Evolutionary conservation across 176 grass and related monocot genomes (phyloP).

Genomic region (Canna indica): DNA sequence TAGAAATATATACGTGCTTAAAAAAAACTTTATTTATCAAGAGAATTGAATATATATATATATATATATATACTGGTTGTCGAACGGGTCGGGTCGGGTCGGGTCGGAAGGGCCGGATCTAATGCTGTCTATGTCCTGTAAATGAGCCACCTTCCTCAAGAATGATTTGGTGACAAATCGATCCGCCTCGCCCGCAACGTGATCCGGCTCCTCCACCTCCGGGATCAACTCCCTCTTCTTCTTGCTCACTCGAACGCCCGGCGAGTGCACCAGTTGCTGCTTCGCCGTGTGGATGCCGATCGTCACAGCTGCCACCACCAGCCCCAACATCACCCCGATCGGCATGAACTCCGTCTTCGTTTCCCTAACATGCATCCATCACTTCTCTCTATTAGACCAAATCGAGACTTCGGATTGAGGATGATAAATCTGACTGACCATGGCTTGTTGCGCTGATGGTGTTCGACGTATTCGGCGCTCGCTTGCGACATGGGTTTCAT

Average conservation of each 20-base stretch:
- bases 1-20: no score
- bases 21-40: no score
- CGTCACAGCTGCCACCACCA: not conserved
- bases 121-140: constrained; percentile 3
- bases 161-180: constrained; percentile 13
- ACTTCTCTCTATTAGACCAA: no score
- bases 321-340: not conserved
- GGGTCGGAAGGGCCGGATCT: constrained; percentile 6
- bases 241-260: constrained; percentile 6
- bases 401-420: no score
- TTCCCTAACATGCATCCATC: not conserved
- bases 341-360: constrained; percentile 4
- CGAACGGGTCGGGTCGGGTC: not conserved
- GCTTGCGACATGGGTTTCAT: constrained; percentile 3
- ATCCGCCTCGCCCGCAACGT: not conserved
- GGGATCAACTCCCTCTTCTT: constrained; percentile 6
- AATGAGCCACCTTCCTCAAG: constrained; percentile 11
- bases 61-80: not conserved
- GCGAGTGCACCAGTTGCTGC: constrained; percentile 13
- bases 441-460: not conserved
- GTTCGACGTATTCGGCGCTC: not conserved
- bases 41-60: no score
- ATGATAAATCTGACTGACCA: no score
- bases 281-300: not conserved
- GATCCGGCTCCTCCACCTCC: constrained; percentile 13